Base-by-base conservation (phyloP, 2,329 filamentous ascomycete species). In the Claviceps spartinae region DNA sequence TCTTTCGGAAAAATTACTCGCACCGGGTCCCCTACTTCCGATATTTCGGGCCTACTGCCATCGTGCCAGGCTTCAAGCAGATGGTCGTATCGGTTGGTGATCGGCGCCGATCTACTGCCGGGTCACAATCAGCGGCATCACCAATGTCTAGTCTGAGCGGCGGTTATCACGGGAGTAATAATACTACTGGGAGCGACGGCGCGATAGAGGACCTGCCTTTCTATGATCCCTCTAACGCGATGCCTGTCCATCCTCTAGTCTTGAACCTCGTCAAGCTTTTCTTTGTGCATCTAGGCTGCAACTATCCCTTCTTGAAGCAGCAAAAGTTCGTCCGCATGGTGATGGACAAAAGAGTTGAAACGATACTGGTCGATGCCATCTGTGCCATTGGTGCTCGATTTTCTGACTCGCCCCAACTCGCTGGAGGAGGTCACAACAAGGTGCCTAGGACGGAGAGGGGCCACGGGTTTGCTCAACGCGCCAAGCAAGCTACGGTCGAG, bases 61-160 rank as follows among this genome's bases (percentile, higher is more conserved):
- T 95, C 61, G 87, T 93, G 50, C 88, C 88, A 1, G 88, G 88
- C 22, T 94, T 89, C 70, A 94, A 94, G 67, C 88, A 94, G 65
- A 94, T 94, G 87, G 86, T 94, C 26, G 83, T 86, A 54, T 83
- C 85, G 51, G 80, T 90, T 34, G 77, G 83, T 54, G 82, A 85
- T 54, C 73, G 81, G 54, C 76, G 81, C 24, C 75, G 76, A 24
- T 82, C 81, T 50, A 76, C 73, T 8, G 72, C 69, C 6, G 75
- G 73, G 49, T 83, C 79, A 18, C 76, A 79, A 47, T 78, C 81
- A 0, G 72, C 67, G 8, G 69, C 73, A 0, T 79, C 77, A 0
- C 74, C 77, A 0, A 62, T 70, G 20, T 74, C 75, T 1, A 60
- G 62, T 4, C 64, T 64, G 5, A 68, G 65, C 47, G 65, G 62